A percentile compares a stretch with the other conserved stretches of the same genome.
Evolutionary conservation across 495 filamentous ascomycete species (phyloP).

Genomic region (Tetracladium setigerum): DNA sequence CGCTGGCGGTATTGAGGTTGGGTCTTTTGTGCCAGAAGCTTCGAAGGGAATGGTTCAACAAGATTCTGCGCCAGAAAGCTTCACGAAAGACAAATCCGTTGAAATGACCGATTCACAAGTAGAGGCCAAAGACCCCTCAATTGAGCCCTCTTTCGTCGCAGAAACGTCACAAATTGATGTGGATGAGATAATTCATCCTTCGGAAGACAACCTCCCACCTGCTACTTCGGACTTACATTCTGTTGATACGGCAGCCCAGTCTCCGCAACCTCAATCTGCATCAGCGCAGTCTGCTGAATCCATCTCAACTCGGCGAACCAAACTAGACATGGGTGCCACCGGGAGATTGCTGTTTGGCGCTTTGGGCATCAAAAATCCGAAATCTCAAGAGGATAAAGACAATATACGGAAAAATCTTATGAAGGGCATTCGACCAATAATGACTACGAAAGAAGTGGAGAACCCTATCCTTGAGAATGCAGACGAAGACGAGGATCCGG

Average conservation of each 20-base stretch:
- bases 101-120: no score
- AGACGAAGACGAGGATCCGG: slow-evolving; percentile 26
- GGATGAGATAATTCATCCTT: no score
- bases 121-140: no score
- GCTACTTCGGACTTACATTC: neutral
- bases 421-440: slow-evolving; percentile 27
- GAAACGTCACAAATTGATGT: no score
- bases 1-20: slow-evolving; percentile 44
- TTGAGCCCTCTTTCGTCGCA: no score
- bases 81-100: no score
- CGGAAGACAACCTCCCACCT: no score
- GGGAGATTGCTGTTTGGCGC: slow-evolving; percentile 64
- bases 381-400: slow-evolving; percentile 59
- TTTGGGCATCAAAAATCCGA: slow-evolving; percentile 61
- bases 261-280: neutral
- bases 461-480: neutral
- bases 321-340: slow-evolving; percentile 57
- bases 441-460: slow-evolving; percentile 16
- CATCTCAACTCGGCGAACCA: slow-evolving; percentile 28
- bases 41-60: neutral
- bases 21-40: slow-evolving; percentile 4
- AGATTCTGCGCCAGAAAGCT: no score
- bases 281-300: neutral
- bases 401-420: slow-evolving; percentile 50
- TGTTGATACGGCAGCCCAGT: neutral